Base-by-base conservation (phyloP, 1,284 basidiomycete genomes). In the Baeospora myosura region DNA sequence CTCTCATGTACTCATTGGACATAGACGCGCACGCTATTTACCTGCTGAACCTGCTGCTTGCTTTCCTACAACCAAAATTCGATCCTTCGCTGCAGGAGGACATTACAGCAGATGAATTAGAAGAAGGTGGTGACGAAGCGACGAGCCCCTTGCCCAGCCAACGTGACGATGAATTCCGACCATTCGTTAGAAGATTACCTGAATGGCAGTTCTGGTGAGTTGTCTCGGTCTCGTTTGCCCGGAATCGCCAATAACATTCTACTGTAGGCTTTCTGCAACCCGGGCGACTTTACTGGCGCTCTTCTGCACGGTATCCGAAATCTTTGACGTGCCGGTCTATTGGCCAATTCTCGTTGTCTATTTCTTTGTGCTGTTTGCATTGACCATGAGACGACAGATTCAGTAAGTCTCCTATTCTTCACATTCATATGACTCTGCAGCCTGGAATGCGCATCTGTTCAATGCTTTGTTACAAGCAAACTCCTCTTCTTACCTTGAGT, bases 341-440 rank as follows among this genome's bases (percentile, higher is more conserved):
- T 98, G 95, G 92, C 93, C 93, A 8, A 96, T 98, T 63, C 76
- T 96, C 36, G 81, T 98, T 52, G 72, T 97, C 53, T 96, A 96
- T 69, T 92, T 93, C 71, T 81, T 84, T 61, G 80, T 88, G 39
- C 72, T 94, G 36, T 92, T 94, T 58, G 76, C 84, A 17, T 68
- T 95, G 52, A 94, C 91, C 11, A 94, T 95, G 91, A 76, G 91
- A 49, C 72, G 90, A 52, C 91, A 94, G 66, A 91, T 95, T 56
- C 88, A 88, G 91, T 94, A 59, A 55, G 90, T 76, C 2, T 40
- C 30, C n/a, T n/a, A n/a, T n/a, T n/a, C 12, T 43, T 32, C n/a
- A n/a, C n/a, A n/a, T n/a, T n/a, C n/a, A n/a, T n/a, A n/a, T n/a
- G n/a, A n/a, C n/a, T n/a, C n/a, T n/a, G n/a, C n/a, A n/a, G n/a